phyloP scores from a whole-genome alignment of 2,329 filamentous ascomycete species.

The Aspergillus ustus region DNA sequence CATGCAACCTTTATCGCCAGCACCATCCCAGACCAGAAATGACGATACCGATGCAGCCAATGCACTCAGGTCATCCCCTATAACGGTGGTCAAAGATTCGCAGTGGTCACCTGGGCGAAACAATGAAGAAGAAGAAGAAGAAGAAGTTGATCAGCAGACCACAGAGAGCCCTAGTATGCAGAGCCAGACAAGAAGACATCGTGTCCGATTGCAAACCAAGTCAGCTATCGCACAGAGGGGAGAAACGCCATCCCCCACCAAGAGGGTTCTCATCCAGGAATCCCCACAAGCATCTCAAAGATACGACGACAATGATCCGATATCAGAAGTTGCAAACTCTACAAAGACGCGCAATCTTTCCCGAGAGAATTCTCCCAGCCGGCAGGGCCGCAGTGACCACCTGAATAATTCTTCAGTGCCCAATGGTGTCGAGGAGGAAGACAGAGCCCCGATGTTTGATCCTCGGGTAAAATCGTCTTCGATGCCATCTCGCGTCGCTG shows the following conservation, averaged over 20 bases:
- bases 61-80: constrained; percentile 34
- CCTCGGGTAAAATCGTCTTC: constrained; percentile 39
- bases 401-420: constrained; percentile 24
- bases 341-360: constrained; percentile 13
- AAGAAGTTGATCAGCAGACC: background rate
- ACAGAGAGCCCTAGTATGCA: background rate
- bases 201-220: constrained; percentile 15
- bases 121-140: constrained; percentile 16
- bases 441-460: constrained; percentile 19
- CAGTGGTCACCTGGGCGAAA: constrained; percentile 36
- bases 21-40: constrained; percentile 6
- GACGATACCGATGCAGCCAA: constrained; percentile 11
- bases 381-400: constrained; percentile 15
- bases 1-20: constrained; percentile 7
- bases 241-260: constrained; percentile 23
- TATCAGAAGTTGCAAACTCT: constrained; percentile 18
- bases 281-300: constrained; percentile 31
- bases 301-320: constrained; percentile 13
- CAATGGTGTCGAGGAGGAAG: constrained; percentile 9
- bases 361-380: constrained; percentile 13
- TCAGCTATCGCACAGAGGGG: constrained; percentile 19
- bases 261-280: constrained; percentile 24
- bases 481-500: constrained; percentile 45
- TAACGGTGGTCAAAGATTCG: constrained; percentile 42
- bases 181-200: background rate